A percentile compares a stretch with the other conserved stretches of the same genome.
phyloP scores from a whole-genome alignment of 2,329 filamentous ascomycete species.

The Capronia americana region DNA sequence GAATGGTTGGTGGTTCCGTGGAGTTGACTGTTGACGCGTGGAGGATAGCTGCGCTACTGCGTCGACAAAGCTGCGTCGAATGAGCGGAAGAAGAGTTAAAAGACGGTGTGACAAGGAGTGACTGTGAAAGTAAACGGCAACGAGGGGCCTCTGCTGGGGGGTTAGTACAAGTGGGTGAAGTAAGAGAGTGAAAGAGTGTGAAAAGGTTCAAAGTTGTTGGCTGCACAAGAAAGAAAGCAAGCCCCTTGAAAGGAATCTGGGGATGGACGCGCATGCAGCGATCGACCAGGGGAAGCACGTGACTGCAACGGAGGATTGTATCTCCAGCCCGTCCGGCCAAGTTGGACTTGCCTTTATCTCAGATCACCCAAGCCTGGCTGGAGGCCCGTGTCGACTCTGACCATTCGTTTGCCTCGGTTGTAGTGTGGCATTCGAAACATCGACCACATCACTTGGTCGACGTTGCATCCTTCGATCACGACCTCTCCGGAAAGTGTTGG shows the following conservation, averaged over 20 bases:
- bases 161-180: slow-evolving; percentile 21
- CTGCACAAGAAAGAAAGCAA: slow-evolving; percentile 20
- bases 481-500: neutral
- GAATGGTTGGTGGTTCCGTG: slow-evolving; percentile 4
- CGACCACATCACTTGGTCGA: neutral
- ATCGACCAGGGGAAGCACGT: slow-evolving; percentile 14
- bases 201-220: slow-evolving; percentile 14
- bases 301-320: slow-evolving; percentile 2
- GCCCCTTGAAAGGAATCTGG: slow-evolving; percentile 16
- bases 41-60: slow-evolving; percentile 3
- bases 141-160: slow-evolving; percentile 1
- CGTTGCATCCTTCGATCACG: neutral
- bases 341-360: neutral
- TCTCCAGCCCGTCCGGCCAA: neutral
- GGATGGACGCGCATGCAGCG: slow-evolving; percentile 10
- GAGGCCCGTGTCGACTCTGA: neutral
- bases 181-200: slow-evolving; percentile 16
- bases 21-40: slow-evolving; percentile 16
- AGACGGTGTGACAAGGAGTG: slow-evolving; percentile 21
- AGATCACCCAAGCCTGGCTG: neutral
- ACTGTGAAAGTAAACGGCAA: slow-evolving; percentile 19
- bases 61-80: slow-evolving; percentile 16
- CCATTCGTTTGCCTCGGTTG: neutral
- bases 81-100: slow-evolving; percentile 19
- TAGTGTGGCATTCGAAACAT: neutral